These are phyloP conservation scores for Tuber umbilicatum DNA, from an alignment of 495 filamentous ascomycete species.

Conservation along the genomic window DNA sequence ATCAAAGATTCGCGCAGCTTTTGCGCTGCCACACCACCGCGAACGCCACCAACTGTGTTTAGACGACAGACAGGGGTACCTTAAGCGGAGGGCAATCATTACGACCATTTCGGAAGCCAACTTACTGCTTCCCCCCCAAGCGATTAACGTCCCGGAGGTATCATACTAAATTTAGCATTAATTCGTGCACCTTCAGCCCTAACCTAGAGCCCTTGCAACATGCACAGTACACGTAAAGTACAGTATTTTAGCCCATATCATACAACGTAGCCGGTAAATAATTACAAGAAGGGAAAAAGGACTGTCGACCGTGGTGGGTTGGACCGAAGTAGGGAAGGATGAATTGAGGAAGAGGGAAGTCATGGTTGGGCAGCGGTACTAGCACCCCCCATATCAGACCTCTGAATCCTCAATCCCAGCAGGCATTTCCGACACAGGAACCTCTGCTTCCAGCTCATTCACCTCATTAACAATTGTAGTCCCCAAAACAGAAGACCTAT, in stretches of 20 bases:
- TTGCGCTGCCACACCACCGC: not conserved
- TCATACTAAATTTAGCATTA: not conserved
- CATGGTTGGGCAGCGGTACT: not conserved
- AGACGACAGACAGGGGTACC: not conserved
- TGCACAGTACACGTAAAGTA: not conserved
- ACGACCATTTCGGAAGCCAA: not conserved
- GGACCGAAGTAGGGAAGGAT: not conserved
- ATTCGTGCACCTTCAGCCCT: not conserved
- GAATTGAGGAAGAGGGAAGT: not conserved
- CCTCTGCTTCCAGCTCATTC: not conserved
- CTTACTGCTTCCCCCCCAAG: not conserved
- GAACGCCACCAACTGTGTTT: not conserved
- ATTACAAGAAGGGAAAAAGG: not conserved
- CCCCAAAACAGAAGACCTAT: not conserved
- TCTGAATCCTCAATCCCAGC: not conserved
- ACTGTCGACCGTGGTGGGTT: not conserved
- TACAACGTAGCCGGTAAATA: not conserved
- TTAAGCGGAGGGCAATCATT: not conserved
- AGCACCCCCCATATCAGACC: not conserved
- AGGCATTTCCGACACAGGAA: not conserved
- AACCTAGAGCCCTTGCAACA: not conserved
- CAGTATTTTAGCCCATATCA: not conserved
- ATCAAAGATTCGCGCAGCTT: not conserved
- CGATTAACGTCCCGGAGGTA: not conserved
- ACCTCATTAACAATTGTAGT: not conserved